Base-by-base conservation (phyloP, 2,329 filamentous ascomycete species). In the Leptographium wingfieldii region DNA sequence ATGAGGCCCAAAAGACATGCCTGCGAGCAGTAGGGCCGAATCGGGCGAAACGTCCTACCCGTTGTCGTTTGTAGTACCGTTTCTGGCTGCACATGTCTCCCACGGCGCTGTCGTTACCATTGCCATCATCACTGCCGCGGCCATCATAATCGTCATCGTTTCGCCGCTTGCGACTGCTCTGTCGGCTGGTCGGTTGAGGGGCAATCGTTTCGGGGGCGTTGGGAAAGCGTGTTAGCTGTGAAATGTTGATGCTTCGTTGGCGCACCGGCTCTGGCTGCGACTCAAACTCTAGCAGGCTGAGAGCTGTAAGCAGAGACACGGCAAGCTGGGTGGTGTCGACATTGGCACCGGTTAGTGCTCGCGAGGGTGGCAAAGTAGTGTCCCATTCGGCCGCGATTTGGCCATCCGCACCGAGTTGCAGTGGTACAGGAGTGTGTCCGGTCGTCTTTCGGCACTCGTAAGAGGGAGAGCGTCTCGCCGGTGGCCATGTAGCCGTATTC, bases 391-490 rank as follows among this genome's bases (percentile, higher is more conserved):
- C 33, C 33, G 22, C 22, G 31, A 49, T 22, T 12, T 22, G 48
- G 48, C 48, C 53, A 12, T 55, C 31, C 25, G 16, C 35, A 33
- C n/a, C n/a, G 35, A 56, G 55, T 48, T 33, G 38, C 48, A 51
- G 38, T 59, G 55, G 52, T 61, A 63, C 10, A 43, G 52, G 14
- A 63, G 59, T 16, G 54, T 56, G 57, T 55, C 9, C 53, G 58
- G 40, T 60, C 49, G 12, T 61, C 56, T 3, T 27, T 46, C 19
- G 53, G 12, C 3, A 63, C 43, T 12, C 31, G 31, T 2, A 61
- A 22, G 35, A 61, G n/a, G 9, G 59, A 55, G 5, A 59, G 56
- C 52, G 57, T 60, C 22, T 61, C 62, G 58, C 59, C 62, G 1
- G 46, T 57, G 19, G 58, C 53, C 43, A 61, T 46, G 25, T 51